phyloP scores from a whole-genome alignment of 345 rosid species.

The Aquilaria yunnanensis region DNA sequence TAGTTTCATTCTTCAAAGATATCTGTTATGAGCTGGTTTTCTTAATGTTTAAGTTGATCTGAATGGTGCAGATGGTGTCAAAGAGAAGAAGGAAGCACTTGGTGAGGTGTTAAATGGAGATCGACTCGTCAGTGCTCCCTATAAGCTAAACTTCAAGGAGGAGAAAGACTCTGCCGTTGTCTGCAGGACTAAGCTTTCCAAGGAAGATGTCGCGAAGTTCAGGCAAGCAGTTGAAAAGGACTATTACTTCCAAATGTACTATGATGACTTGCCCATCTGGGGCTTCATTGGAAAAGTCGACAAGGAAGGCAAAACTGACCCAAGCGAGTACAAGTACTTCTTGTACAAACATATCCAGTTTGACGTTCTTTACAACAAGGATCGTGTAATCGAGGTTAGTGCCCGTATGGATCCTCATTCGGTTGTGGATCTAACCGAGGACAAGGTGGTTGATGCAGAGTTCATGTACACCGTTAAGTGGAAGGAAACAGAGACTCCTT shows the following conservation, averaged over 20 bases:
- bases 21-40: neutral
- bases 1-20: neutral
- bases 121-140: conserved; percentile 81
- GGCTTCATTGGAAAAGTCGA: conserved; percentile 84
- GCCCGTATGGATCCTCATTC: conserved; percentile 69
- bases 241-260: conserved; percentile 88
- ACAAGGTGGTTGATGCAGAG: conserved; percentile 71
- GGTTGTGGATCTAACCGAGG: conserved; percentile 70
- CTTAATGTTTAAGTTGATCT: conserved; percentile 1
- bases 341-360: conserved; percentile 78
- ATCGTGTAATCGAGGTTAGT: conserved; percentile 65
- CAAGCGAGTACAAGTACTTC: conserved; percentile 54
- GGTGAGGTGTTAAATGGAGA: conserved; percentile 91
- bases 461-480: conserved; percentile 82
- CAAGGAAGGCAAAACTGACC: conserved; percentile 59
- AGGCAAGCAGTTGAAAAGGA: conserved; percentile 64
- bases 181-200: conserved; percentile 51
- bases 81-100: conserved; percentile 88
- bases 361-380: conserved; percentile 65
- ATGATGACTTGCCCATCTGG: conserved; percentile 87
- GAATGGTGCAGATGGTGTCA: conserved; percentile 37
- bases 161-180: conserved; percentile 61
- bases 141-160: conserved; percentile 60
- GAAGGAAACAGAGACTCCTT: conserved; percentile 82
- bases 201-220: conserved; percentile 55